A percentile compares a stretch with the other conserved stretches of the same genome.
These are phyloP conservation scores for Pseudonectria buxi DNA, from an alignment of 2,329 filamentous ascomycete species.

Conservation along the genomic window DNA sequence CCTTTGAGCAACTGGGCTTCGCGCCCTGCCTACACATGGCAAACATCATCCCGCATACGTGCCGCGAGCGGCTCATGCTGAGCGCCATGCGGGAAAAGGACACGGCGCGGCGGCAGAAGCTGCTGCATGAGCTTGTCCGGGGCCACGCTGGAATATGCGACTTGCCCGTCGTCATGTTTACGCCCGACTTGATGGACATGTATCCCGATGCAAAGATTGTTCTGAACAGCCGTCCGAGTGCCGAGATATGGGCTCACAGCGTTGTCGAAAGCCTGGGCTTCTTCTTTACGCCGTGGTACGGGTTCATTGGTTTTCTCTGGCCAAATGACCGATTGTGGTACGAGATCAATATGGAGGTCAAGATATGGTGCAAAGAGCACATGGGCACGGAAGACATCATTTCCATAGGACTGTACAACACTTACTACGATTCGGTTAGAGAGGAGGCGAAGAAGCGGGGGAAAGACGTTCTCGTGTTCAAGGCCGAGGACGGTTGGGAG, in stretches of 20 bases:
- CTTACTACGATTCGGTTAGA: slow-evolving; percentile 18
- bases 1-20: slow-evolving; percentile 24
- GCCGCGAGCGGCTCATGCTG: slow-evolving; percentile 18
- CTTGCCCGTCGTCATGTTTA: slow-evolving; percentile 27
- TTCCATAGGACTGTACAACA: slow-evolving; percentile 1
- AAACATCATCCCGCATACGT: slow-evolving; percentile 18
- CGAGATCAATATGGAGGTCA: slow-evolving; percentile 10
- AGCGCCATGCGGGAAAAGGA: slow-evolving; percentile 23
- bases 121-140: slow-evolving; percentile 25
- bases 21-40: slow-evolving; percentile 29
- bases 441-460: slow-evolving; percentile 24
- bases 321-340: slow-evolving; percentile 23
- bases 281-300: slow-evolving; percentile 22
- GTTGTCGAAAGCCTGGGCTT: slow-evolving; percentile 20
- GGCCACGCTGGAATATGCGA: slow-evolving; percentile 24
- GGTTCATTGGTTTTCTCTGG: slow-evolving; percentile 19
- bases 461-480: slow-evolving; percentile 19
- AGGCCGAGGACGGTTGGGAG: slow-evolving; percentile 34
- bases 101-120: slow-evolving; percentile 17
- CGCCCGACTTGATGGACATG: slow-evolving; percentile 32
- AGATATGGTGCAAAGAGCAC: neutral
- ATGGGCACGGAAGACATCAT: slow-evolving; percentile 2
- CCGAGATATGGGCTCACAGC: slow-evolving; percentile 22
- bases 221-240: slow-evolving; percentile 24
- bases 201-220: slow-evolving; percentile 29